Percentiles rank a stretch among this genome's conserved stretches.
These are phyloP conservation scores for Perilla frutescens DNA, from an alignment of 257 asterid genomes.

Conservation along the genomic window DNA sequence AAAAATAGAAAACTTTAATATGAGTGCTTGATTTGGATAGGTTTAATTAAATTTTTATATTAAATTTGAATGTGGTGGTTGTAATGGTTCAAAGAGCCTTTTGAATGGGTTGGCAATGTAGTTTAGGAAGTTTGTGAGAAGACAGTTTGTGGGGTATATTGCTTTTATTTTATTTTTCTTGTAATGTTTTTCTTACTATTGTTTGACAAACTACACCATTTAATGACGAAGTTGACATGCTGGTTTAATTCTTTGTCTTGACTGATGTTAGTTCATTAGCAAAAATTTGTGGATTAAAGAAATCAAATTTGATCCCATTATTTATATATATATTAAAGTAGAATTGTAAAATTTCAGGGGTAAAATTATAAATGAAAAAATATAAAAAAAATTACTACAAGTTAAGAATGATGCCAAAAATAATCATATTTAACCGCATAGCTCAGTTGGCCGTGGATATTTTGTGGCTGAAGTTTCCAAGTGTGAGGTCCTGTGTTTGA, in stretches of 20 bases:
- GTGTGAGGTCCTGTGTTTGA: no score
- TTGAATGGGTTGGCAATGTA: constrained; percentile 39
- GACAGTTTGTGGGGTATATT: constrained; percentile 50
- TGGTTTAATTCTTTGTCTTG: not conserved
- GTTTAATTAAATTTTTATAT: constrained; percentile 39
- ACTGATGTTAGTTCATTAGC: not conserved
- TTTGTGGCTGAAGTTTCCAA: no score
- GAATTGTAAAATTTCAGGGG: no score
- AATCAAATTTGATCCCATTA: no score
- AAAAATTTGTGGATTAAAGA: not conserved
- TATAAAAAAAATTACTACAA: no score
- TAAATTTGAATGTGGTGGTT: constrained; percentile 47
- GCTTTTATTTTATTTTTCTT: constrained; percentile 19
- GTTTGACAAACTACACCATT: constrained; percentile 19
- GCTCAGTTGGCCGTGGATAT: no score
- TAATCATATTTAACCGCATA: no score
- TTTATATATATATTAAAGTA: no score
- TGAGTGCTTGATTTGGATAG: constrained; percentile 33
- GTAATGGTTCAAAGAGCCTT: constrained; percentile 37
- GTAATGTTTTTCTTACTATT: not conserved
- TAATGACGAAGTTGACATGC: constrained; percentile 13
- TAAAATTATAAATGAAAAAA: no score
- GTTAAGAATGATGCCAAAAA: no score
- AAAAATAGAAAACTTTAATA: constrained; percentile 8
- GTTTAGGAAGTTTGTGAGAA: constrained; percentile 38